phyloP scores from a whole-genome alignment of 495 filamentous ascomycete genomes.

The Cercophora scortea region DNA sequence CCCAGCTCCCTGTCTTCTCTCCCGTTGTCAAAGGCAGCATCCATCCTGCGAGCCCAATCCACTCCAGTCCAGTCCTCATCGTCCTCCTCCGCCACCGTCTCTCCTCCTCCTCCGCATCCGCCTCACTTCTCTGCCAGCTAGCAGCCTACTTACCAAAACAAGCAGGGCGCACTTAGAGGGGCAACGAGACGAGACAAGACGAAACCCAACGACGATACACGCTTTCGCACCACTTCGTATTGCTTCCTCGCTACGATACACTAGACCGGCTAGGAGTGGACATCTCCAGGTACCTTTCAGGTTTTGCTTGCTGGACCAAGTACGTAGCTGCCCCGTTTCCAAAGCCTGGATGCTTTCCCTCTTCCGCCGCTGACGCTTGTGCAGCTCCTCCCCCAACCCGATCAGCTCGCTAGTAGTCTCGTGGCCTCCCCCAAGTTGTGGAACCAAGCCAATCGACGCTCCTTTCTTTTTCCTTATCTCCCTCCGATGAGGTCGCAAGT shows the following conservation, averaged over 20 bases:
- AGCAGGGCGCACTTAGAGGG: not conserved
- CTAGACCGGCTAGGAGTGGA: not conserved
- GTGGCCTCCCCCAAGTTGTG: not conserved
- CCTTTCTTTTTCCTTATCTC: not conserved
- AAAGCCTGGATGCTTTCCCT: not conserved
- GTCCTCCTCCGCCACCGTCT: not conserved
- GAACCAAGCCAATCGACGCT: not conserved
- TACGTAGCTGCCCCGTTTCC: no score
- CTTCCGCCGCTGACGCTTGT: not conserved
- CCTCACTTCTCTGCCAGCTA: not conserved
- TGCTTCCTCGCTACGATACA: not conserved
- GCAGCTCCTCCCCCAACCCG: not conserved
- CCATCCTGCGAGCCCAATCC: not conserved
- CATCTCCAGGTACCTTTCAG: not conserved
- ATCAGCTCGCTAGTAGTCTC: no score
- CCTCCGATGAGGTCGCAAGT: slow-evolving; percentile 6
- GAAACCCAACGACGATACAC: not conserved
- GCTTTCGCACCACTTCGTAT: not conserved
- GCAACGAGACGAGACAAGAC: not conserved
- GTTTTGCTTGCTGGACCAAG: not conserved
- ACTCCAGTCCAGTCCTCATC: not conserved
- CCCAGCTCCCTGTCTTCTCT: slow-evolving; percentile 2
- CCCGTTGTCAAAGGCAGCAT: not conserved
- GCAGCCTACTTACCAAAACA: not conserved
- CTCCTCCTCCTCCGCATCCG: slow-evolving; percentile 1